These are phyloP conservation scores for Garcia nutans DNA, from an alignment of 345 rosid genomes.

Conservation along the genomic window DNA sequence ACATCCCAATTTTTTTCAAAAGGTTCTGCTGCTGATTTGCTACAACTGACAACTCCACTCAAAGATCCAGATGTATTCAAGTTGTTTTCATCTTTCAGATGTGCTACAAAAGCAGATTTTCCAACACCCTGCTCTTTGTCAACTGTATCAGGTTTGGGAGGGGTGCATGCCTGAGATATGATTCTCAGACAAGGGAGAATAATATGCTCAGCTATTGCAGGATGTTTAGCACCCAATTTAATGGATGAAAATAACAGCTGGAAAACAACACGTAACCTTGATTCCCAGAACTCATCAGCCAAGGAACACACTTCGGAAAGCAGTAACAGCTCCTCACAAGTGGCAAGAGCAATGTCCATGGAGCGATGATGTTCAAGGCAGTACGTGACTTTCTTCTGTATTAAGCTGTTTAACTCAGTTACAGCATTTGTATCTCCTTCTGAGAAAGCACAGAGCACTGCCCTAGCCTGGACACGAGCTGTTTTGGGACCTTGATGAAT, in stretches of 20 bases:
- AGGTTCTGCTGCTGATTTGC: slow-evolving; percentile 48
- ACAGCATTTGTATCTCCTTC: slow-evolving; percentile 87
- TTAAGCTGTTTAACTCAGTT: slow-evolving; percentile 77
- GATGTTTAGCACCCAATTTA: slow-evolving; percentile 96
- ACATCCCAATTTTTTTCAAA: slow-evolving; percentile 61
- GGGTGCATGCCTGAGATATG: slow-evolving; percentile 92
- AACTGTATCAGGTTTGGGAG: slow-evolving; percentile 88
- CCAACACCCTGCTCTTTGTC: slow-evolving; percentile 67
- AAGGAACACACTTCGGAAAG: slow-evolving; percentile 96
- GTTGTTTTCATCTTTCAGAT: slow-evolving; percentile 63
- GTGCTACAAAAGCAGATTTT: slow-evolving; percentile 50
- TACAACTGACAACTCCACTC: slow-evolving; percentile 33
- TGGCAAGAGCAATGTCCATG: slow-evolving; percentile 90
- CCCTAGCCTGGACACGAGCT: slow-evolving; percentile 87
- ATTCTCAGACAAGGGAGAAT: slow-evolving; percentile 97
- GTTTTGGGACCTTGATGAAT: slow-evolving; percentile 97
- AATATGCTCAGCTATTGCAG: slow-evolving; percentile 95
- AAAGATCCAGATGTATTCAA: slow-evolving; percentile 42
- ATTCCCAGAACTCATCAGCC: slow-evolving; percentile 97
- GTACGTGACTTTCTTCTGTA: slow-evolving; percentile 93
- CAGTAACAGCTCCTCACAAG: slow-evolving; percentile 88
- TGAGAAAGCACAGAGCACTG: slow-evolving; percentile 90
- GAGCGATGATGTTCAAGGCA: slow-evolving; percentile 99
- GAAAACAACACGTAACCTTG: slow-evolving; percentile 88
- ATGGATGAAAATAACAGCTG: slow-evolving; percentile 92